These are phyloP conservation scores for Naematelia encephala DNA, from an alignment of 768 basidiomycete genomes.

Conservation along the genomic window DNA sequence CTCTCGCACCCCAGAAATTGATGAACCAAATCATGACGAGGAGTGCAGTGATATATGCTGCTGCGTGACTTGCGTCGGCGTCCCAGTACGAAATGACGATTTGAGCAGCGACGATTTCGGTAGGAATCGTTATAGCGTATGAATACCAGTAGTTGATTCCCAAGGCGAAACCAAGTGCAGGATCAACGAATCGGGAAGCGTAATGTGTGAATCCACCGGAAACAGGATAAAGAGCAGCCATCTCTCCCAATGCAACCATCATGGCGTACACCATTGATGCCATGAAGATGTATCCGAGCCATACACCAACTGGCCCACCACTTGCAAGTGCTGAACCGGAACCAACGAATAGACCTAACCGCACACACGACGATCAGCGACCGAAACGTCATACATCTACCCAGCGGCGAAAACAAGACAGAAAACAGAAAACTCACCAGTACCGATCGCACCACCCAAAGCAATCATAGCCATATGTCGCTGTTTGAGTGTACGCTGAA, in stretches of 20 bases:
- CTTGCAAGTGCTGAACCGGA: conserved; percentile 37
- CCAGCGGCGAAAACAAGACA: too few species aligned
- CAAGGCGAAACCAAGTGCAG: conserved; percentile 49
- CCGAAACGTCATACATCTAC: too few species aligned
- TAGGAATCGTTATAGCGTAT: conserved; percentile 48
- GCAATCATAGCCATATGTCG: conserved; percentile 51
- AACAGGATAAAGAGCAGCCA: conserved; percentile 51
- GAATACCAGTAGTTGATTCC: conserved; percentile 34
- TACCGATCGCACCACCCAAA: conserved; percentile 50
- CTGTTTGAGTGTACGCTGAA: conserved; percentile 47
- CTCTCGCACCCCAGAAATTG: conserved; percentile 52
- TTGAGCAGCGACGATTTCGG: conserved; percentile 15
- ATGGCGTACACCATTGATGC: conserved; percentile 46
- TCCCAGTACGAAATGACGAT: conserved; percentile 50
- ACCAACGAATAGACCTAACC: conserved; percentile 50
- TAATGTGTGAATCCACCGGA: conserved; percentile 54
- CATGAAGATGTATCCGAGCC: conserved; percentile 48
- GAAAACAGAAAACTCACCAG: conserved; percentile 24
- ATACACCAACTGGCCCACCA: conserved; percentile 47
- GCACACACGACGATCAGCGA: too few species aligned
- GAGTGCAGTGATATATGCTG: conserved; percentile 52
- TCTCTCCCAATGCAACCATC: conserved; percentile 46
- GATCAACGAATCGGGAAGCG: conserved; percentile 53
- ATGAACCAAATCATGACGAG: conserved; percentile 46
- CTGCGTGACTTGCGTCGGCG: conserved; percentile 27